Evolutionary conservation across 768 basidiomycete genomes (phyloP), one percentile per base, ranked within the genome.

Genomic region (Tephrocybe rancida): DNA sequence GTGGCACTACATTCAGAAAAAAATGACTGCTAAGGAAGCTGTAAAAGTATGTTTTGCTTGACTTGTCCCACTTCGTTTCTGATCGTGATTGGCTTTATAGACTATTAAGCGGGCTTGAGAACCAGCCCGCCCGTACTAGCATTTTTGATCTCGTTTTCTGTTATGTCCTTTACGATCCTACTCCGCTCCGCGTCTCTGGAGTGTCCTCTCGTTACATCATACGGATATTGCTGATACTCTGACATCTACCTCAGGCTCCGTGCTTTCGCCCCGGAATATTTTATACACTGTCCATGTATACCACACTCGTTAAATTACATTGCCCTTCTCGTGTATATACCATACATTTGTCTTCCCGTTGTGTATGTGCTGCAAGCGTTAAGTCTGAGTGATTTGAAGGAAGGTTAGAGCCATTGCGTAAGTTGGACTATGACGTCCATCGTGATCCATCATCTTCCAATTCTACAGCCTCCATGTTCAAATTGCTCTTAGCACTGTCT

Each of bases 1-100:
- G 46, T 57, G 62, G 7, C 79, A 80, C 56, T 82, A 82, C 57
- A 35, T 81, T n/a, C 65, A 72, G 61, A 85, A 83, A 62, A 67
- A 64, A 48, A 64, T 72, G 59, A 48, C 57, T 1, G 59, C 70
- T 13, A 70, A 64, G 45, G 59, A 61, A n/a, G 71, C 71, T 24
- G 64, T 71, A 24, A 73, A 76, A 73, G 80, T 80, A 47, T 3
- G 16, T 34, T 50, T 30, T 8, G 10, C 27, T 34, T 29, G 13
- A 2, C 4, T 18, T 6, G 16, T 32, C 16, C 27, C 13, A 10
- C 5, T 44, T 19, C 11, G 10, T 9, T 18, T 6, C 41, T 52
- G 16, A 53, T 26, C 29, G n/a, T n/a, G n/a, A 27, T 18, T 14
- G 21, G 14, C 27, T 11, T 16, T 44, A 21, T 44, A 59, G 60